Evolutionary conservation across 2,329 filamentous ascomycete genomes (phyloP), one percentile per base, ranked within the genome.

Genomic region (Aureobasidium sp.): DNA sequence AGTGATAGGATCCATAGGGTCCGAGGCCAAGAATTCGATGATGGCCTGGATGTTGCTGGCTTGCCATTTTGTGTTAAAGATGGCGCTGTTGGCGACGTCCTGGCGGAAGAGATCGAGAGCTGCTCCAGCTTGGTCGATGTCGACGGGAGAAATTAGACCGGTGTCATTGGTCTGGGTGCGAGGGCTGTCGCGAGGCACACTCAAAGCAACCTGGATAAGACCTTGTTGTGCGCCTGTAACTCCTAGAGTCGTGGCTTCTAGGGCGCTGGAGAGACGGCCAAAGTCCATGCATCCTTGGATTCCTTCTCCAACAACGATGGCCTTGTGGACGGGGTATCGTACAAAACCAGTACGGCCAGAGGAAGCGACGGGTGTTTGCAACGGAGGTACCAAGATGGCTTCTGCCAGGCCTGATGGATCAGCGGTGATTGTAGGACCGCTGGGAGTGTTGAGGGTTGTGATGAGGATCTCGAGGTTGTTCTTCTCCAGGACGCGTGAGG

Each of bases 261-360:
- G 45, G 22, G 69, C 65, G 37, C 72, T 68, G 47, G 71, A 69
- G 17, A 78, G 72, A 42, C 72, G 67, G 49, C 77, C 71, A 73
- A 74, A 82, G 1, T 81, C 78, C 5, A 87, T 79, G 0, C 88
- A 84, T 8, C 88, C 90, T 59, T 83, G 77, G 2, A 96, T 76
- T 0, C 90, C 91, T 53, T 89, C 82, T 0, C 85, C 86, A 9
- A 96, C 82, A 11, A 97, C 69, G 17, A 97, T 75, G 0, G 87
- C 85, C 70, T 87, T 89, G 71, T 97, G 93, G 1, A 97, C 91
- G 0, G 93, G 92, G 48, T 90, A 91, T 7, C 86, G 84, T 45
- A 94, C 80, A 17, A 86, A 82, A 14, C 86, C 85, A 62, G 85
- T 82, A 64, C 85, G 80, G 9, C 86, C 86, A 17, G 83, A 84